Percentiles rank a stretch among this genome's conserved stretches.
Conservation (phyloP, 306 rosid genomes). For the Herpetospermum pedunculosum region DNA sequence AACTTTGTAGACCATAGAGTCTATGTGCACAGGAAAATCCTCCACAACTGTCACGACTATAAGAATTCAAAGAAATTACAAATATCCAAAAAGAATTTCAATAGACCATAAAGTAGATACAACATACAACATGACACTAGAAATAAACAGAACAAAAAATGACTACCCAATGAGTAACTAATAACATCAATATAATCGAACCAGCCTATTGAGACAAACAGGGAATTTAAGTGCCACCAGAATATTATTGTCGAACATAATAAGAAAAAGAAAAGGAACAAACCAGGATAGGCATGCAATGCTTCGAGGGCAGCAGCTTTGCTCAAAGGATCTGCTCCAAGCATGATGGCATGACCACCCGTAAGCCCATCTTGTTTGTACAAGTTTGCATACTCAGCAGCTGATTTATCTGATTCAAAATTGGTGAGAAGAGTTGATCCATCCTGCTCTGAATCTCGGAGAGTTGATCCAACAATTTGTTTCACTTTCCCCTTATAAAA, state of each 20-base stretch:
- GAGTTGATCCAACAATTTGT: conserved; percentile 92
- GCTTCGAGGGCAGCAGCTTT: conserved; percentile 71
- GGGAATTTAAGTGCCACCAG: not conserved
- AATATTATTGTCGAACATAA: not conserved
- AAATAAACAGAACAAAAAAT: not conserved
- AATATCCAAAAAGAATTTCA: not conserved
- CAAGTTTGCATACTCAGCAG: conserved; percentile 66
- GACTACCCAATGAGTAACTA: not conserved
- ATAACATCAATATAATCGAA: not conserved
- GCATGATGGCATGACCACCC: conserved; percentile 93
- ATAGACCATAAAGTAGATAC: not conserved
- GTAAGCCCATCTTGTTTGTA: conserved; percentile 62
- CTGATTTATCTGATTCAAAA: conserved; percentile 80
- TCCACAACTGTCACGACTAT: not conserved
- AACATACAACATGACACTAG: not conserved
- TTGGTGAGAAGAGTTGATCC: conserved; percentile 63
- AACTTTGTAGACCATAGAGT: conserved; percentile 32
- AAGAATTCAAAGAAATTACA: not conserved
- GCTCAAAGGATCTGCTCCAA: conserved; percentile 85
- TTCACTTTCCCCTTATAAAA: conserved; percentile 73
- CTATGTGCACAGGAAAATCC: not conserved
- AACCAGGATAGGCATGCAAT: conserved; percentile 75
- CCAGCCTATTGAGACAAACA: not conserved
- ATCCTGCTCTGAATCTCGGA: conserved; percentile 53
- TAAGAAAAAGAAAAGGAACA: not conserved